Conservation (phyloP, 2,329 filamentous ascomycete genomes). For the Neophaeococcomyces aloes region DNA sequence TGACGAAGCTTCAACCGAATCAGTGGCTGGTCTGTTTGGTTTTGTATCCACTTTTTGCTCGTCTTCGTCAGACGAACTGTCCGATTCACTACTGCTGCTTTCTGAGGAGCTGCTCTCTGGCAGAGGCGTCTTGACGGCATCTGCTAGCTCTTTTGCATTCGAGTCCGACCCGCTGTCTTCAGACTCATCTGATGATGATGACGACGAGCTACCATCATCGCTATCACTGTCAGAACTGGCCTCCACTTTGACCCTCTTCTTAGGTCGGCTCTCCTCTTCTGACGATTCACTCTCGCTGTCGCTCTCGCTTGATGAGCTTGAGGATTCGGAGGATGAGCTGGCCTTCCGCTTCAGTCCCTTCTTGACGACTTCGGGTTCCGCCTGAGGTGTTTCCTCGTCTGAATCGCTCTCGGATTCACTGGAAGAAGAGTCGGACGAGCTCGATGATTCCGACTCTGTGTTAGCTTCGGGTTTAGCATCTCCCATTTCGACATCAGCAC, state of each 20-base stretch:
- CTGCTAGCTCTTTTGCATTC: slow-evolving; percentile 7
- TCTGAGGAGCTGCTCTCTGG: slow-evolving; percentile 17
- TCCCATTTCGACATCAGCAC: slow-evolving; percentile 4
- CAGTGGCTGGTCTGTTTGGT: slow-evolving; percentile 26
- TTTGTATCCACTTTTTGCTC: slow-evolving; percentile 20
- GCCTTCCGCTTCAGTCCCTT: slow-evolving; percentile 52
- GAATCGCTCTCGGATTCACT: slow-evolving; percentile 23
- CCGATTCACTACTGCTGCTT: slow-evolving; percentile 17
- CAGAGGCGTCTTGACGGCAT: slow-evolving; percentile 1
- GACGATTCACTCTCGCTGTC: slow-evolving; percentile 29
- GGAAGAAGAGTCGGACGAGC: slow-evolving; percentile 32
- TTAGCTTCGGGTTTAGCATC: slow-evolving; percentile 20
- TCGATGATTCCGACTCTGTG: slow-evolving; percentile 22
- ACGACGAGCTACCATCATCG: slow-evolving; percentile 5
- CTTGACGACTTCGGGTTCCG: slow-evolving; percentile 15
- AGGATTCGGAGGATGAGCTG: slow-evolving; percentile 30
- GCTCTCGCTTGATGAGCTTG: slow-evolving; percentile 27
- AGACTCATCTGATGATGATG: slow-evolving; percentile 24
- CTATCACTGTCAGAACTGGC: background rate
- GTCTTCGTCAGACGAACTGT: slow-evolving; percentile 20
- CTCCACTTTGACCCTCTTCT: slow-evolving; percentile 44
- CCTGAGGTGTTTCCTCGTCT: slow-evolving; percentile 14
- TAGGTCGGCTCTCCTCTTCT: slow-evolving; percentile 35
- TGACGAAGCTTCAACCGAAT: slow-evolving; percentile 12
- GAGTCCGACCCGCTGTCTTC: slow-evolving; percentile 27